Evolutionary conservation across 2,329 filamentous ascomycete genomes (phyloP), one percentile per base, ranked within the genome.

Genomic region (Aspergillus chevalieri): DNA sequence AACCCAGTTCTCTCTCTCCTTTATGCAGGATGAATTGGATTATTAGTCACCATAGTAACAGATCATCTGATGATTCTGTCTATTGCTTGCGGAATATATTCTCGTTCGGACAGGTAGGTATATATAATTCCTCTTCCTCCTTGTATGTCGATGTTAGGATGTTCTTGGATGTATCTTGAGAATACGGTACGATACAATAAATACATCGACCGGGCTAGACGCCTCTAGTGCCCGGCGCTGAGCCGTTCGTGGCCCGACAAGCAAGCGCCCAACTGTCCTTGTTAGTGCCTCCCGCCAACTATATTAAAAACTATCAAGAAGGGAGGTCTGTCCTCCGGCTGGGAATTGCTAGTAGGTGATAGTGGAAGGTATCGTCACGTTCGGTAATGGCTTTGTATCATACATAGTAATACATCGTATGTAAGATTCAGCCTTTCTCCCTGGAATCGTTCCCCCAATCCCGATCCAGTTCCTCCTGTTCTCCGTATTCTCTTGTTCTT

Each of bases 401-500:
- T 30, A 30, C 26, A 4, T 12, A 30, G 9, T 30, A 12, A 30
- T 30, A 30, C 10, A 12, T 10, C 1, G 26, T 30, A 30, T 30
- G 26, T 30, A 30, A 30, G 10, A 30, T 30, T 30, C 9, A 30
- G 26, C 26, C 26, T 30, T 10, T 26, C 24, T 30, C 26, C 26
- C 8, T 30, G 26, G 26, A 30, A 30, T 30, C 26, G 26, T 30
- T 30, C 26, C 26, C 26, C 26, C 26, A 30, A 30, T 30, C 26
- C 26, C 26, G 26, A 30, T 30, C 26, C 26, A 30, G 26, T 30
- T 30, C 26, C 26, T 30, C 26, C 26, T 30, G 26, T 30, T 30
- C 26, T 30, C 26, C 26, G 26, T 30, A 30, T 30, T 24, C 22
- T 48, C 45, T 52, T 56, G 53, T 50, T 52, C 54, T 53, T 46